phyloP scores from a whole-genome alignment of 2,329 filamentous ascomycete genomes.

The Pseudocercospora fijiensis region DNA sequence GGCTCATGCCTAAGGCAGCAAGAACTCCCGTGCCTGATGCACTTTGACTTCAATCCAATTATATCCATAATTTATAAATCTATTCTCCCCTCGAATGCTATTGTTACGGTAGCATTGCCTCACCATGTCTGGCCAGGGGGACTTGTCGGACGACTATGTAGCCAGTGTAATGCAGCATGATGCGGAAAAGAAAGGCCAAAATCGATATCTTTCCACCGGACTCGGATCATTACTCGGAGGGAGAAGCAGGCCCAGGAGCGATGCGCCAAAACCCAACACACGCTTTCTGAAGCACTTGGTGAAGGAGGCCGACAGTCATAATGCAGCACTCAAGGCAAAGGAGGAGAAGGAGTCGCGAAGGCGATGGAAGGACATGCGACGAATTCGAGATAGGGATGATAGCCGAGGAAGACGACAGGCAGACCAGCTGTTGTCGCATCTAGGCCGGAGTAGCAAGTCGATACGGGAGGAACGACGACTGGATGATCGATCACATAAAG shows the following conservation, averaged over 20 bases:
- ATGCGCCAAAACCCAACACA: slow-evolving; percentile 82
- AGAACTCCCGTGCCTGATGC: not conserved
- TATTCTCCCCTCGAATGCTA: not conserved
- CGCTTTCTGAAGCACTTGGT: slow-evolving; percentile 86
- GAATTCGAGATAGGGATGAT: not conserved
- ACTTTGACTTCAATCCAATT: not conserved
- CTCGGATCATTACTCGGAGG: slow-evolving; percentile 15
- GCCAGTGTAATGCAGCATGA: slow-evolving; percentile 77
- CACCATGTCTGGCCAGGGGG: not conserved
- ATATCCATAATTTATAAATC: too few species aligned
- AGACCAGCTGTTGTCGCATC: slow-evolving; percentile 4
- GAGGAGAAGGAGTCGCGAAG: slow-evolving; percentile 77
- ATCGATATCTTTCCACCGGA: slow-evolving; percentile 22
- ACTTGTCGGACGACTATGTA: slow-evolving; percentile 72
- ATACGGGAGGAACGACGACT: not conserved
- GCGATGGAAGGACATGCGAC: slow-evolving; percentile 61
- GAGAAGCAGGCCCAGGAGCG: slow-evolving; percentile 18
- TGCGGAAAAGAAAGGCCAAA: slow-evolving; percentile 59
- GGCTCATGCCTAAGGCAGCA: not conserved
- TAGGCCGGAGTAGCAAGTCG: not conserved
- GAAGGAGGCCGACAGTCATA: slow-evolving; percentile 82
- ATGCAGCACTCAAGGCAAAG: slow-evolving; percentile 78
- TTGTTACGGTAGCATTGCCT: not conserved
- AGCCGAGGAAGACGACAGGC: slow-evolving; percentile 5
- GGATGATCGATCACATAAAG: not conserved